Evolutionary conservation across 2,329 filamentous ascomycete species (phyloP).

Genomic region (Epichloe festucae): DNA sequence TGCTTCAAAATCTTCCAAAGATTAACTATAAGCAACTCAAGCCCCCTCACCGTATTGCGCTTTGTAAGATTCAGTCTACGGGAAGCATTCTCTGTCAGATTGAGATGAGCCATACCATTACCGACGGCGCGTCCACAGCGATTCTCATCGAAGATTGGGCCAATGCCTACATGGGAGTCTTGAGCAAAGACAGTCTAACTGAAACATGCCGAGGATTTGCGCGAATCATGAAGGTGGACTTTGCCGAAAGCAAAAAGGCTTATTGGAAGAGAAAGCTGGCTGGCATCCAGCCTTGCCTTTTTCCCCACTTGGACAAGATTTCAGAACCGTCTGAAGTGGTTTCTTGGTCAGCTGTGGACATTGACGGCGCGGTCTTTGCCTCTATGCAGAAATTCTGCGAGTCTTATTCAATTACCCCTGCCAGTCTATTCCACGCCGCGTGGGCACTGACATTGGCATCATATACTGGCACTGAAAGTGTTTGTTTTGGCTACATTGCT

Average conservation of each 20-base stretch:
- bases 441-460: constrained; percentile 37
- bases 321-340: background rate
- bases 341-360: background rate
- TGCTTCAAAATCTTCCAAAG: background rate
- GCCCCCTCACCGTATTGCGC: constrained; percentile 1
- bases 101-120: constrained; percentile 23
- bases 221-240: background rate
- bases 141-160: constrained; percentile 6
- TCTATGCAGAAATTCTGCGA: constrained; percentile 21
- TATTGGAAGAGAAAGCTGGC: constrained; percentile 7
- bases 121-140: constrained; percentile 20
- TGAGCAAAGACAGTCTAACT: background rate
- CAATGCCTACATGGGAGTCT: background rate
- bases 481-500: constrained; percentile 41
- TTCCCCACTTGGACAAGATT: constrained; percentile 2
- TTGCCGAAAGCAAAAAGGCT: constrained; percentile 1
- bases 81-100: constrained; percentile 14
- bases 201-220: constrained; percentile 4
- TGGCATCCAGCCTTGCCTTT: constrained; percentile 6
- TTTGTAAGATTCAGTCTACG: background rate
- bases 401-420: constrained; percentile 29
- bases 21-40: constrained; percentile 1
- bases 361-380: background rate
- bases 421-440: constrained; percentile 35
- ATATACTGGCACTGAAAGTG: constrained; percentile 32